These are phyloP conservation scores for Cercospora sp. DNA, from an alignment of 2,329 filamentous ascomycete genomes.

Conservation along the genomic window DNA sequence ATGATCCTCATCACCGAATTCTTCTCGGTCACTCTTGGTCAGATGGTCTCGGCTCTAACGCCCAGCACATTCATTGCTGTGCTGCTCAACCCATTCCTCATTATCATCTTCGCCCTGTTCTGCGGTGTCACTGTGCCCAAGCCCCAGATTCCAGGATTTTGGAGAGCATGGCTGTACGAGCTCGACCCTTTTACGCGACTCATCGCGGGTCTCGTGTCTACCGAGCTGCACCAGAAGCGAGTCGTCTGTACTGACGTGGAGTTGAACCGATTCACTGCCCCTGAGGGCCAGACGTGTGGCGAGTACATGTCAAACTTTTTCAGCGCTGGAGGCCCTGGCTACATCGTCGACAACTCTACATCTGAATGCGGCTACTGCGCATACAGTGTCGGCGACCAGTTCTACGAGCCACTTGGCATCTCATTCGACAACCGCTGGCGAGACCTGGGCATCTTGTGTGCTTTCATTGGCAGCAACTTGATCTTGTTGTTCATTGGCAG, in stretches of 20 bases:
- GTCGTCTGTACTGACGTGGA: slow-evolving; percentile 65
- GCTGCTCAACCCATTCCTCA: slow-evolving; percentile 78
- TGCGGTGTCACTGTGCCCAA: slow-evolving; percentile 83
- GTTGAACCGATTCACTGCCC: slow-evolving; percentile 68
- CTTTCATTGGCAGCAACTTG: slow-evolving; percentile 77
- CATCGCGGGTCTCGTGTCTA: slow-evolving; percentile 76
- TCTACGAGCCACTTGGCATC: slow-evolving; percentile 68
- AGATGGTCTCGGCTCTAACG: slow-evolving; percentile 74
- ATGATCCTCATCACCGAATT: slow-evolving; percentile 81
- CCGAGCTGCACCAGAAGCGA: slow-evolving; percentile 66
- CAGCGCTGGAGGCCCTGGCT: slow-evolving; percentile 65
- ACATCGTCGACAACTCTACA: slow-evolving; percentile 67
- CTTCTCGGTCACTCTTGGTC: slow-evolving; percentile 78
- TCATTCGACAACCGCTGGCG: slow-evolving; percentile 72
- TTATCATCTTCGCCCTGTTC: slow-evolving; percentile 82
- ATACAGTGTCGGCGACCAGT: slow-evolving; percentile 77
- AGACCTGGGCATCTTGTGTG: slow-evolving; percentile 75
- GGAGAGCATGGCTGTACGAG: slow-evolving; percentile 78
- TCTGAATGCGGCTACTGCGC: slow-evolving; percentile 77
- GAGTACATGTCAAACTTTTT: slow-evolving; percentile 77
- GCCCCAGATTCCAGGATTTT: slow-evolving; percentile 75
- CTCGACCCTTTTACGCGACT: slow-evolving; percentile 81
- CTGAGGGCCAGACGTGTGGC: slow-evolving; percentile 66
- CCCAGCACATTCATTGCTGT: slow-evolving; percentile 77
- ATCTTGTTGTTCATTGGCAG: slow-evolving; percentile 61